Evolutionary conservation across 371 early-diverging fungal genomes (phyloP).

Genomic region (Rhizomucor miehei): DNA sequence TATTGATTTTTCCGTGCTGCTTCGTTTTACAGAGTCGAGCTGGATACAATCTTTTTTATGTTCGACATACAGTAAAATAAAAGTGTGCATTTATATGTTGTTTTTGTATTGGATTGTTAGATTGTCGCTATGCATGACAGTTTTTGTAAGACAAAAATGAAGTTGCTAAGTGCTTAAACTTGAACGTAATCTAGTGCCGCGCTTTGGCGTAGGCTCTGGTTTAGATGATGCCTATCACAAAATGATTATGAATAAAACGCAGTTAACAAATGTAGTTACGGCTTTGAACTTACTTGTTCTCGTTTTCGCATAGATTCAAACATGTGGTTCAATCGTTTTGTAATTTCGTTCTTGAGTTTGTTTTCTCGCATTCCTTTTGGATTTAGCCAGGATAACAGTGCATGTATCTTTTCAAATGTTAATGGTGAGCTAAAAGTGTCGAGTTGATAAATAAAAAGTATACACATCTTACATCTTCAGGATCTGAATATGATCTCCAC

Average conservation of each 20-base stretch:
- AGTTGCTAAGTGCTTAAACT: not conserved
- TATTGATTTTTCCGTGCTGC: too few species aligned
- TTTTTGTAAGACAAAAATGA: not conserved
- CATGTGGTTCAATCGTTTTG: slow-evolving; percentile 34
- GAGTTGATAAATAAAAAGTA: not conserved
- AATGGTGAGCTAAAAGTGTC: not conserved
- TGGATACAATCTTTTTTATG: slow-evolving; percentile 27
- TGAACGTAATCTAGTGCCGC: not conserved
- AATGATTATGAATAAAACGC: too few species aligned
- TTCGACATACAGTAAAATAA: slow-evolving; percentile 24
- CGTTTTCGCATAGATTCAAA: slow-evolving; percentile 41
- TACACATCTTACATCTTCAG: slow-evolving; percentile 33
- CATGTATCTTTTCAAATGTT: slow-evolving; percentile 28
- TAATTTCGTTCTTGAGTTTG: slow-evolving; percentile 25
- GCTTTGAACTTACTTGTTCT: slow-evolving; percentile 10
- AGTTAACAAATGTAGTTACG: not conserved
- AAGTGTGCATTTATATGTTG: too few species aligned
- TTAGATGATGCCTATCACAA: slow-evolving; percentile 6
- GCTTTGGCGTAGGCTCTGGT: slow-evolving; percentile 3
- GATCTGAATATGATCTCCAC: slow-evolving; percentile 50
- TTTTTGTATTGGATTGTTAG: slow-evolving; percentile 1
- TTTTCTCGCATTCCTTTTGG: slow-evolving; percentile 44
- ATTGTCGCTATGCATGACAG: not conserved
- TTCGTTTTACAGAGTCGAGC: slow-evolving; percentile 21
- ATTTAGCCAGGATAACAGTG: slow-evolving; percentile 43